Conservation (phyloP, 345 rosid species). For the Eucalyptus marginata region DNA sequence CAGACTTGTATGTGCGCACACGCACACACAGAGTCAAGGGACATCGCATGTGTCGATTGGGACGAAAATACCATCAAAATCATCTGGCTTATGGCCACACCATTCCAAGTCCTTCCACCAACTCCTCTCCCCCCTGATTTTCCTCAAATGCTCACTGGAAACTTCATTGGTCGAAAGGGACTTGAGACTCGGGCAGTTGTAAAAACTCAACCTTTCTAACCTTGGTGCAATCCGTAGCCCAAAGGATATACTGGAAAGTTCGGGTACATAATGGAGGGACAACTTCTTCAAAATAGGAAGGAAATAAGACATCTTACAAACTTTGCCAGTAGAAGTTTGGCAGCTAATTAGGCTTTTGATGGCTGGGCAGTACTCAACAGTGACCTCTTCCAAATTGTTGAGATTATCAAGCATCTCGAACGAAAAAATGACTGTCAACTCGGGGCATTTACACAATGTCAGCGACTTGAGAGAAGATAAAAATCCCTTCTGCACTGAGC, state of each 20-base stretch:
- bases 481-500: too few relatives aligned
- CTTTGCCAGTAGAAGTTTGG: too few relatives aligned
- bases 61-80: neutral
- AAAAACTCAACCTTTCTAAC: neutral
- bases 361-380: too few relatives aligned
- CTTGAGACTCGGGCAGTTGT: neutral
- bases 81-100: neutral
- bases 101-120: neutral
- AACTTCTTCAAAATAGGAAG: neutral
- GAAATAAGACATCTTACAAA: too few relatives aligned
- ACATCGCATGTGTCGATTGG: neutral
- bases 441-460: too few relatives aligned
- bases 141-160: neutral
- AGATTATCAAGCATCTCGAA: too few relatives aligned
- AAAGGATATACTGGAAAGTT: neutral
- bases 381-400: too few relatives aligned
- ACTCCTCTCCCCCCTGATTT: neutral
- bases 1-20: accelerated
- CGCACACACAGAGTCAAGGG: neutral
- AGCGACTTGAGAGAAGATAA: too few relatives aligned
- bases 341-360: too few relatives aligned
- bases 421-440: too few relatives aligned
- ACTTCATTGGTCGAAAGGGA: neutral
- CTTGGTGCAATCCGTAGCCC: neutral
- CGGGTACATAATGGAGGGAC: neutral